Evolutionary conservation across 2,329 filamentous ascomycete species (phyloP), one percentile per base, ranked within the genome.

Genomic region (Rhexocercosporidium sp.): DNA sequence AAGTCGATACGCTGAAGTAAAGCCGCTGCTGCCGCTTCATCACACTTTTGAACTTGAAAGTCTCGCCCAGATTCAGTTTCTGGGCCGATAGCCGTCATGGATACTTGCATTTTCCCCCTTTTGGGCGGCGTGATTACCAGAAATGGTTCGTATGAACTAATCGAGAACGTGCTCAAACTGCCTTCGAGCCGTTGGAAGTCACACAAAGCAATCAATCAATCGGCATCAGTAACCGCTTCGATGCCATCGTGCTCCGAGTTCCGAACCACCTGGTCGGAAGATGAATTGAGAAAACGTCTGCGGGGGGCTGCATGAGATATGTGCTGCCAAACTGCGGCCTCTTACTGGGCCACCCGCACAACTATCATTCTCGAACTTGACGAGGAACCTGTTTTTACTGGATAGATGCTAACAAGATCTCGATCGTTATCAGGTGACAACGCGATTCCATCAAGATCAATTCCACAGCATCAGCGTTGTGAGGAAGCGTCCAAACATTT

Each of bases 401-500:
- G 39, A 9, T 18, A 46, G 3, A 8, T 46, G 39, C 22, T 27
- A 25, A 14, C 12, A 57, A 16, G 11, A 25, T 5, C 1, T 31
- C 25, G 6, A 7, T 31, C n/a, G 18, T 37, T 18, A 16, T 29
- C 37, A 59, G 56, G 34, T 59, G 56, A 7, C 31, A 11, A 57
- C 54, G 16, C 18, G 12, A 57, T 37, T 57, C 8, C 14, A 3
- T 51, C 25, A 25, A 20, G 14, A 25, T 51, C 22, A 22, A 12
- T 16, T 11, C 7, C 18, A 8, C 8, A 18, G 51, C 18, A 27
- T 56, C 3, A 6, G 14, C 5, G 11, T 3, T 11, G 44, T 25
- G 39, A 51, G 37, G n/a, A 47, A n/a, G 29, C 47, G 46, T 39
- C 60, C 60, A 62, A 54, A n/a, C 60, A 18, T 9, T 9, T 29